phyloP scores from a whole-genome alignment of 352 stramenopile species.

The Phytopythium sindhum region DNA sequence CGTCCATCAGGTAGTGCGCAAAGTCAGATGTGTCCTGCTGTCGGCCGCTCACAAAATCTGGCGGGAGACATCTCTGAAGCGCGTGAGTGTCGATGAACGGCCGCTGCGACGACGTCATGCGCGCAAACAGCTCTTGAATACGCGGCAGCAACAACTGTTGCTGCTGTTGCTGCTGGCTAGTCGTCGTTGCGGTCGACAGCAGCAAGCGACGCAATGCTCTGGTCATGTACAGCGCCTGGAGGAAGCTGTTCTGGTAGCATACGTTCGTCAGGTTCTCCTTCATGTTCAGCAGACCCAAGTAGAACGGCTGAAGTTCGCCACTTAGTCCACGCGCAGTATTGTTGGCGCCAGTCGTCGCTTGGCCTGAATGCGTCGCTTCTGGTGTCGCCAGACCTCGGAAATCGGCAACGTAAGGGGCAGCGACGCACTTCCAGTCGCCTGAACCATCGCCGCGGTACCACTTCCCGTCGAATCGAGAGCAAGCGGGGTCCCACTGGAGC shows the following conservation, averaged over 20 bases:
- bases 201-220: conserved; percentile 77
- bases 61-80: conserved; percentile 66
- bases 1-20: conserved; percentile 83
- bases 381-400: conserved; percentile 60
- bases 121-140: conserved; percentile 73
- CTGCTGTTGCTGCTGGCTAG: background rate
- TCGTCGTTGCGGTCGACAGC: conserved; percentile 25
- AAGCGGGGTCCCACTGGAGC: conserved; percentile 53
- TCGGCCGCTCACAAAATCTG: conserved; percentile 74
- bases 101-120: conserved; percentile 65
- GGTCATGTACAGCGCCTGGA: conserved; percentile 87
- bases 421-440: conserved; percentile 75
- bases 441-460: conserved; percentile 84
- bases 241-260: conserved; percentile 89
- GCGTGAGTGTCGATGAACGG: conserved; percentile 62
- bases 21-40: conserved; percentile 88
- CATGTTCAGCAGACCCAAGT: conserved; percentile 87
- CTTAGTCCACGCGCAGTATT: background rate
- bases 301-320: conserved; percentile 59
- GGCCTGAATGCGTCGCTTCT: conserved; percentile 14
- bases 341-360: conserved; percentile 21
- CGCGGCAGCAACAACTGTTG: conserved; percentile 46
- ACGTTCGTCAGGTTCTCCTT: conserved; percentile 88
- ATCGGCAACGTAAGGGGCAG: conserved; percentile 40
- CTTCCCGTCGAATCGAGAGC: conserved; percentile 72